Evolutionary conservation across 805 yeast genomes (phyloP), one percentile per base, ranked within the genome.

Genomic region (Monosporozyma unispora): DNA sequence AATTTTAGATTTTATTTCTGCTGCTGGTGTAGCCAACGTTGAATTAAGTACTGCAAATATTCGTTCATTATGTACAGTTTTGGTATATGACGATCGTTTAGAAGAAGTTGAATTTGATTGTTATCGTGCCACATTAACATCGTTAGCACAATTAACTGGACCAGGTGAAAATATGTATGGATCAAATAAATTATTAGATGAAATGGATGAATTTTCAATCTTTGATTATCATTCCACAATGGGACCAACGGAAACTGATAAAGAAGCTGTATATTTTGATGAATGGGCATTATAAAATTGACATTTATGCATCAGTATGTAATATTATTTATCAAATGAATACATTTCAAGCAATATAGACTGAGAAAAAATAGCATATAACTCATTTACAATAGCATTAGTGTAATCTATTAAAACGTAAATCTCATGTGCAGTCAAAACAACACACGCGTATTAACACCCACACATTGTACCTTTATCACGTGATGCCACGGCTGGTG

Each of bases 81-180:
- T 93, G 44, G 80, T 84, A 1, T 87, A 76, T 65, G 99, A 93
- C 60, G 96, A 89, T 58, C 85, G 82, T 64, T 63, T 93, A 46
- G 97, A 89, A 61, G 71, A 75, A 49, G 72, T 80, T 2, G 73
- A 74, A 40, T 71, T 78, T 27, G 81, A 82, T 54, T 76, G 81
- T 42, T 91, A 84, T 66, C 79, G 77, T 58, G 93, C 95, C 0
- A 84, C 96, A 1, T 82, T 91, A 81, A 88, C 83, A 57, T 82
- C 90, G 60, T 81, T 86, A 1, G 64, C 84, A 42, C 90, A 82
- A 58, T 78, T 86, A 48, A 87, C 60, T 23, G 57, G 57, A 25
- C 52, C 53, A n/a, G 84, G 21, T 8, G 45, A 42, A 11, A 28
- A 28, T 18, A 9, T 29, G 31, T 18, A 42, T 23, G 35, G 9